phyloP scores from a whole-genome alignment of 306 rosid genomes.

The Sindora glabra region DNA sequence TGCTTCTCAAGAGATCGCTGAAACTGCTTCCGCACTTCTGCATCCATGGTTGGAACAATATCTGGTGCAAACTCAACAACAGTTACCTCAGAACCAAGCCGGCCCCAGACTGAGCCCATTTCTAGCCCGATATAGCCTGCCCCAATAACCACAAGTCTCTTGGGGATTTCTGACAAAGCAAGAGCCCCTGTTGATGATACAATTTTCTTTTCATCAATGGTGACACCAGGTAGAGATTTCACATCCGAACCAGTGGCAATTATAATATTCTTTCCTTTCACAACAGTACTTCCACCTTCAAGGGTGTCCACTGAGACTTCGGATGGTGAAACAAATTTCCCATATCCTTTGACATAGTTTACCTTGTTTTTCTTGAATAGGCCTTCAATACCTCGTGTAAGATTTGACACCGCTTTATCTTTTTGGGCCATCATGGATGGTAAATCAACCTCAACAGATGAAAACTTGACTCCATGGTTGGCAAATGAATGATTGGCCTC shows the following conservation, averaged over 20 bases:
- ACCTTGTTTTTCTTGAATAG: conserved; percentile 97
- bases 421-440: conserved; percentile 92
- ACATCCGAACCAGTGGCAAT: conserved; percentile 97
- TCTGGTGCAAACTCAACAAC: conserved; percentile 94
- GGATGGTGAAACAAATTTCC: conserved; percentile 70
- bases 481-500: conserved; percentile 89
- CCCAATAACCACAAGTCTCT: conserved; percentile 85
- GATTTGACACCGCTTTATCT: conserved; percentile 81
- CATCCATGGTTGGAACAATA: conserved; percentile 94
- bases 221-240: conserved; percentile 76
- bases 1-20: conserved; percentile 95
- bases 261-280: conserved; percentile 82
- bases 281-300: conserved; percentile 70
- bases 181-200: conserved; percentile 96
- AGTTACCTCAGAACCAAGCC: conserved; percentile 82
- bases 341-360: conserved; percentile 88
- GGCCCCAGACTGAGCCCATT: conserved; percentile 98
- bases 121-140: conserved; percentile 98
- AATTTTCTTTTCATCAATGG: conserved; percentile 92
- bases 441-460: conserved; percentile 84
- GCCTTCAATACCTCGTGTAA: conserved; percentile 90
- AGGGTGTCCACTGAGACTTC: conserved; percentile 78
- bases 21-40: conserved; percentile 84
- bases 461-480: conserved; percentile 71
- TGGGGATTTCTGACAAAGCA: conserved; percentile 78